These are phyloP conservation scores for Ampelomyces quisqualis DNA, from an alignment of 2,329 filamentous ascomycete genomes.

Conservation along the genomic window DNA sequence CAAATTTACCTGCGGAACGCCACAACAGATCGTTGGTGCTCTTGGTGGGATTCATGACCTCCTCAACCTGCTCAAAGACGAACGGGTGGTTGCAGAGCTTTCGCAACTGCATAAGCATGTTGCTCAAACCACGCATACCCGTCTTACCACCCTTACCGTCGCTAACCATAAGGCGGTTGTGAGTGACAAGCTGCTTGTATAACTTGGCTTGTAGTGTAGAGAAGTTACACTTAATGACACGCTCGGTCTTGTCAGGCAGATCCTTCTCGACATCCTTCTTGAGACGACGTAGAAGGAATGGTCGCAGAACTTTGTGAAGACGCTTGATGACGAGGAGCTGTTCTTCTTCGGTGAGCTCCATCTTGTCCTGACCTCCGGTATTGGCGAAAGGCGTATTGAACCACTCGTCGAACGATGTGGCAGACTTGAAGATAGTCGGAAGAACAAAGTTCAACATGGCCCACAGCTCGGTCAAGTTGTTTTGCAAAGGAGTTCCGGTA, in stretches of 20 bases:
- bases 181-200: slow-evolving; percentile 95
- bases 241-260: slow-evolving; percentile 96
- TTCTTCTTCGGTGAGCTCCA: slow-evolving; percentile 99
- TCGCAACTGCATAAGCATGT: slow-evolving; percentile 99
- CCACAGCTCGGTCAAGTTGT: slow-evolving; percentile 95
- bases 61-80: slow-evolving; percentile 96
- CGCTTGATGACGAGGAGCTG: slow-evolving; percentile 96
- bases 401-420: slow-evolving; percentile 99
- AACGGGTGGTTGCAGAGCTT: slow-evolving; percentile 99
- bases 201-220: slow-evolving; percentile 89
- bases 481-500: slow-evolving; percentile 94
- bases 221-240: slow-evolving; percentile 99
- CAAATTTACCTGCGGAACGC: slow-evolving; percentile 96
- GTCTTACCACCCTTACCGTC: slow-evolving; percentile 96
- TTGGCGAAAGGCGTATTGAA: slow-evolving; percentile 99
- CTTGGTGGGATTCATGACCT: slow-evolving; percentile 90
- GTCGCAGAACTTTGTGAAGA: slow-evolving; percentile 94
- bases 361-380: slow-evolving; percentile 95
- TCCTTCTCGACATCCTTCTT: slow-evolving; percentile 99
- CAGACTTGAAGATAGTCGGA: slow-evolving; percentile 98
- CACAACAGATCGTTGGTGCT: slow-evolving; percentile 91
- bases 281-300: slow-evolving; percentile 94
- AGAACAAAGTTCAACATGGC: slow-evolving; percentile 97
- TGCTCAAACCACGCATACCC: slow-evolving; percentile 89
- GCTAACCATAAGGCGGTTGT: slow-evolving; percentile 91